phyloP scores from a whole-genome alignment of 75 land plant genomes.

The Isoetes taiwanensis region DNA sequence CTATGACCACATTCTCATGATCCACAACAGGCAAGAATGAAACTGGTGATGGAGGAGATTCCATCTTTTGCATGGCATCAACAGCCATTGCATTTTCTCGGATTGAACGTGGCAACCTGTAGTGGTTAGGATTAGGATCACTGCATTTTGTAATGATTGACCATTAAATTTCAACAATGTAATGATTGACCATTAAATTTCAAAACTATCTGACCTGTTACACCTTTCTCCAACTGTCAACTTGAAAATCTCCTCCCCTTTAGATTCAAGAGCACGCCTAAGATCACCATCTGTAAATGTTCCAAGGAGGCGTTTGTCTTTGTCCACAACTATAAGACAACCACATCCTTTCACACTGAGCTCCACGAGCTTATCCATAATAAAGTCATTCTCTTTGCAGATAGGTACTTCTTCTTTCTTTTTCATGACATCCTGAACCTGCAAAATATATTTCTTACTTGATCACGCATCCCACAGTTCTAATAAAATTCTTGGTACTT shows the following conservation, averaged over 20 bases:
- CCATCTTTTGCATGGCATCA: conserved; percentile 98
- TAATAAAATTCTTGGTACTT: no score
- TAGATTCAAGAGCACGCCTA: conserved; percentile 79
- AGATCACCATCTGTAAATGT: conserved; percentile 99
- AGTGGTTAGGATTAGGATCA: not conserved
- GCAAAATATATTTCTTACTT: conserved; percentile 10
- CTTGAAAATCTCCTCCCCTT: conserved; percentile 69
- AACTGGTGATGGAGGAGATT: conserved; percentile 77
- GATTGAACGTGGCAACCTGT: conserved; percentile 74
- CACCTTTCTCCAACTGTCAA: conserved; percentile 89
- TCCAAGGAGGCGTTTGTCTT: conserved; percentile 49
- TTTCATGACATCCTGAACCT: conserved; percentile 98
- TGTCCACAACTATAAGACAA: conserved; percentile 82
- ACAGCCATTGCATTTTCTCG: conserved; percentile 84
- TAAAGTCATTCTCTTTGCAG: conserved; percentile 70
- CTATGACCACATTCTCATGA: conserved; percentile 52
- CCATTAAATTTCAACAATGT: not conserved
- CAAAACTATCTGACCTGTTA: conserved; percentile 43
- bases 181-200: not conserved
- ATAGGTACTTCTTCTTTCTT: conserved; percentile 67
- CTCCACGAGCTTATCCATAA: conserved; percentile 93
- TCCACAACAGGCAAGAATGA: conserved; percentile 83
- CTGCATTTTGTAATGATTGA: not conserved
- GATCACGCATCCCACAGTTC: no score
- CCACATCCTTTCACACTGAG: conserved; percentile 94